Percentiles rank a stretch among this genome's conserved stretches.
These are phyloP conservation scores for Boletus mariae DNA, from an alignment of 1,284 basidiomycete species.

Conservation along the genomic window DNA sequence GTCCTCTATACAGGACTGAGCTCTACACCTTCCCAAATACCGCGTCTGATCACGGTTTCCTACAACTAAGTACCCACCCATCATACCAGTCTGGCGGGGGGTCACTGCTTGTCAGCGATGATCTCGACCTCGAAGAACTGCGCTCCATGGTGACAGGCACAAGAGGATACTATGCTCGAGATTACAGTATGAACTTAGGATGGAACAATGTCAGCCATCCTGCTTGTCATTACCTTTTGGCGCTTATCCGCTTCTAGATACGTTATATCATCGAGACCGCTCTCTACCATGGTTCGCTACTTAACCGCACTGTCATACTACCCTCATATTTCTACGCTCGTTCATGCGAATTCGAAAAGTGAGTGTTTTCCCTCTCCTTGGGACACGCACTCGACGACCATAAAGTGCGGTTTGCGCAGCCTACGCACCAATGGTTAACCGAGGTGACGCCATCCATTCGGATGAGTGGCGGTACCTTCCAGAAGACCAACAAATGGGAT, in stretches of 20 bases:
- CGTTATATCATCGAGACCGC: constrained; percentile 42
- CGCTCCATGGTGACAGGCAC: constrained; percentile 22
- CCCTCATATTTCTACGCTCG: constrained; percentile 41
- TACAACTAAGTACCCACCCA: neutral
- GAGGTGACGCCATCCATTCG: constrained; percentile 37
- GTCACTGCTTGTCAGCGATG: constrained; percentile 18
- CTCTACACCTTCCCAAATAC: constrained; percentile 15
- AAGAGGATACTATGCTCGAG: constrained; percentile 32
- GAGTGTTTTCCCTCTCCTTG: constrained; percentile 6
- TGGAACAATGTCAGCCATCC: constrained; percentile 32
- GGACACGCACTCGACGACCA: neutral
- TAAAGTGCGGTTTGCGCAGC: constrained; percentile 31
- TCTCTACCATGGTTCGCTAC: constrained; percentile 36
- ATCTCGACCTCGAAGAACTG: constrained; percentile 22
- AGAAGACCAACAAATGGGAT: constrained; percentile 41
- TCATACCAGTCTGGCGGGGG: constrained; percentile 1
- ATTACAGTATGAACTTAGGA: constrained; percentile 31
- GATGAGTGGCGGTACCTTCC: constrained; percentile 43
- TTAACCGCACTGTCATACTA: constrained; percentile 38
- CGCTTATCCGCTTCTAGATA: constrained; percentile 27
- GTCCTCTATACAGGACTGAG: constrained; percentile 13
- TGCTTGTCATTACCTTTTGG: neutral
- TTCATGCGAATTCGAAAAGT: constrained; percentile 38
- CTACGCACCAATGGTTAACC: constrained; percentile 39
- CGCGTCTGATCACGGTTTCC: neutral